Conservation (phyloP, 2,329 filamentous ascomycete genomes). For the Camillea tinctor region DNA sequence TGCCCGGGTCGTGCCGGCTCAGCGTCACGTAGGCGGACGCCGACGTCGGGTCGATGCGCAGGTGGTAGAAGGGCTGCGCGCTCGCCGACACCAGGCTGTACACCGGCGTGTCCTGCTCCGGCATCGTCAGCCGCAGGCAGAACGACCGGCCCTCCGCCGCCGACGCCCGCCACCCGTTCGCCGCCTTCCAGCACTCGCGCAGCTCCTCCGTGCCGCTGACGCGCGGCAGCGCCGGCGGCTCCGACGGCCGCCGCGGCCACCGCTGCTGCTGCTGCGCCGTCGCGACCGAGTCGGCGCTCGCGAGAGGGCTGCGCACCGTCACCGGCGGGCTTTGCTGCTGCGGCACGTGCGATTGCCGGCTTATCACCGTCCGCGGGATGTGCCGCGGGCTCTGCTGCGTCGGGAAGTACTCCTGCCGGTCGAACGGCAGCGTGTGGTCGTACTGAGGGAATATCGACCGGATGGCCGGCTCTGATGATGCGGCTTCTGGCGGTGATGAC, state of each 20-base stretch:
- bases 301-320: slow-evolving; percentile 32
- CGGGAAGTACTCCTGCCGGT: slow-evolving; percentile 69
- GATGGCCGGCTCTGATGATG: slow-evolving; percentile 41
- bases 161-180: slow-evolving; percentile 68
- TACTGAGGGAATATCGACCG: slow-evolving; percentile 77
- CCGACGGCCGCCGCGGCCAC: slow-evolving; percentile 37
- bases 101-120: slow-evolving; percentile 60
- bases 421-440: slow-evolving; percentile 63
- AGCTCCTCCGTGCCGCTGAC: slow-evolving; percentile 61
- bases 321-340: slow-evolving; percentile 31
- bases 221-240: slow-evolving; percentile 46
- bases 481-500: slow-evolving; percentile 21
- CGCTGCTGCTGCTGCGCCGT: slow-evolving; percentile 11
- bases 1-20: slow-evolving; percentile 59
- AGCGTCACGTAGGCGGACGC: slow-evolving; percentile 61
- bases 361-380: slow-evolving; percentile 64
- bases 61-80: slow-evolving; percentile 64
- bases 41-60: slow-evolving; percentile 63
- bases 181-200: slow-evolving; percentile 65
- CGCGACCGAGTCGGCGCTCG: slow-evolving; percentile 27
- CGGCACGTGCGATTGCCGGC: slow-evolving; percentile 60
- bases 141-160: slow-evolving; percentile 57
- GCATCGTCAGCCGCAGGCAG: slow-evolving; percentile 55
- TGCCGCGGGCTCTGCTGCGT: slow-evolving; percentile 62
- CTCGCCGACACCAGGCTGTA: slow-evolving; percentile 62